Evolutionary conservation across 805 yeast genomes (phyloP).

Genomic region (Suhomyces kilbournensis): DNA sequence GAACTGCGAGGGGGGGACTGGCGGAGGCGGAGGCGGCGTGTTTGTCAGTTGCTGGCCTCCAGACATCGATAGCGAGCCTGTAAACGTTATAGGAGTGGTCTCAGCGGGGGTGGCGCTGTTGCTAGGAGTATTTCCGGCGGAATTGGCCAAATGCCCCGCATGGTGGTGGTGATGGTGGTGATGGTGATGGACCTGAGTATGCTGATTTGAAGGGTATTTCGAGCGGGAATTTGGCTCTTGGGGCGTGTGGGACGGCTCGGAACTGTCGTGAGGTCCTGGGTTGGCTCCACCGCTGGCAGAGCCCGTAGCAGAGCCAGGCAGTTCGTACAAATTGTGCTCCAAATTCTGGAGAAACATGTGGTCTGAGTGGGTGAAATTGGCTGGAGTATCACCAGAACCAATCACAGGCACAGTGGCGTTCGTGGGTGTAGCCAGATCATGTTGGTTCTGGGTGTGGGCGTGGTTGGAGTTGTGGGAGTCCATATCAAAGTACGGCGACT

Average conservation of each 20-base stretch:
- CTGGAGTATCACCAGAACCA: conserved; percentile 4
- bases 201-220: neutral
- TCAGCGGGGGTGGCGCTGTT: neutral
- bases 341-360: conserved; percentile 27
- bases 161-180: conserved; percentile 5
- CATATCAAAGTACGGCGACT: conserved; percentile 9
- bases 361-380: conserved; percentile 22
- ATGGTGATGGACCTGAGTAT: conserved; percentile 4
- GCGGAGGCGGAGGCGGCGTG: neutral
- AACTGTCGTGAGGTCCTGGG: conserved; percentile 2
- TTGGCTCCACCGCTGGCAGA: conserved; percentile 5
- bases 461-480: neutral
- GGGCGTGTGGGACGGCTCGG: neutral
- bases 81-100: conserved; percentile 1
- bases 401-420: neutral
- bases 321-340: conserved; percentile 27
- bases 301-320: conserved; percentile 4
- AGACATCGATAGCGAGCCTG: neutral
- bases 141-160: neutral
- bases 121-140: neutral
- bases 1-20: conserved; percentile 1
- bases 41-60: neutral
- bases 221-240: conserved; percentile 4
- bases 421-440: neutral
- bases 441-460: conserved; percentile 1